Base-by-base conservation (phyloP, 2,329 filamentous ascomycete species). In the Fusarium papillatum region DNA sequence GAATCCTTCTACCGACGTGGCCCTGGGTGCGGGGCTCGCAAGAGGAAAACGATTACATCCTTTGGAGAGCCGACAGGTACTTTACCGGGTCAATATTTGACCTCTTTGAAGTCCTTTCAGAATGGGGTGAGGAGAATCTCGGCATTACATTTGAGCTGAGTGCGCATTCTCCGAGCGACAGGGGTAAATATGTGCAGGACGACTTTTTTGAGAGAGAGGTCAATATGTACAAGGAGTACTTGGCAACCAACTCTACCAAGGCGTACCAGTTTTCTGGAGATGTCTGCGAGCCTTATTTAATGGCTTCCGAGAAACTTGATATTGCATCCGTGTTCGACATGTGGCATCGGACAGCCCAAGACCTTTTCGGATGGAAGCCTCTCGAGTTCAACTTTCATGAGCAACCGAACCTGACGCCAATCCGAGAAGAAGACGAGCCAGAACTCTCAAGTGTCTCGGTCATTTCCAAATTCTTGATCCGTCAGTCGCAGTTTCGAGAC, bases 141-240 rank as follows among this genome's bases (percentile, higher is more conserved):
- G 39, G 50, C 10, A 26, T 71, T n/a, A 66, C 55, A 0, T 26
- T 75, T 16, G 73, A 75, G 39, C 31, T 76, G 2, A 73, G 60
- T n/a, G 66, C 5, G 3, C 59, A 46, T 14, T 26, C 73, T 0
- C 24, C 46, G 2, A 50, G 53, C n/a, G 70, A 74, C 10, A 67
- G 48, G 71, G 59, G 41, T 1, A 3, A 17, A 2, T 31, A 38
- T 13, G 4, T 48, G 1, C 5, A 7, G 8, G n/a, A 53, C 16
- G 16, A 68, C 36, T 39, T 24, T 7, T 46, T 61, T 17, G 11
- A 66, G 5, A 46, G 31, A 8, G 70, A 73, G 2, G 31, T 36
- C 7, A 5, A 22, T 2, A 29, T 41, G 2, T 73, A 74, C 26
- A 46, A 48, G 2, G 2, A 22, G 4, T 67, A 67, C 24, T 59